Conservation (phyloP, 2,329 filamentous ascomycete species). For the Colletotrichum simmondsii region DNA sequence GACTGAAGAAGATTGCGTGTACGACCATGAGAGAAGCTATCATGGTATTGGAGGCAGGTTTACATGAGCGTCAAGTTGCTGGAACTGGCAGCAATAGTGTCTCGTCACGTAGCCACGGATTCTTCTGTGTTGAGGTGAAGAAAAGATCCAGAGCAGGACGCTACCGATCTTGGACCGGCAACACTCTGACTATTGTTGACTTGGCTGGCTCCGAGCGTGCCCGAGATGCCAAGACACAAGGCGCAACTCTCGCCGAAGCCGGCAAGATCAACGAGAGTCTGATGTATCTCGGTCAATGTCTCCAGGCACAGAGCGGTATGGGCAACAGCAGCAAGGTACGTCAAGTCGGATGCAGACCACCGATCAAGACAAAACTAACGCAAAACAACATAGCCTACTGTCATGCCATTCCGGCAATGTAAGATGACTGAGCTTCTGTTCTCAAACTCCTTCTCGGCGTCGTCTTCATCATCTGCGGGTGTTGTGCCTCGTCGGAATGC, state of each 20-base stretch:
- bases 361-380: neutral
- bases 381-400: constrained; percentile 63
- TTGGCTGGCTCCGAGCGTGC: constrained; percentile 94
- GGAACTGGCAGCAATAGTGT: constrained; percentile 94
- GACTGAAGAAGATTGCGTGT: constrained; percentile 90
- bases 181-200: constrained; percentile 88
- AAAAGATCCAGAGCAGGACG: constrained; percentile 68
- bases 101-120: constrained; percentile 92
- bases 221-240: constrained; percentile 92
- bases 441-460: constrained; percentile 85
- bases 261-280: constrained; percentile 98
- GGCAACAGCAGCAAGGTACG: constrained; percentile 78
- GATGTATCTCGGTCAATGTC: constrained; percentile 97
- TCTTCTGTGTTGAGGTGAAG: constrained; percentile 96
- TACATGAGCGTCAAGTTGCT: constrained; percentile 87
- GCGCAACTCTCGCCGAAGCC: constrained; percentile 91
- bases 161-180: constrained; percentile 76
- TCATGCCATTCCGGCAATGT: constrained; percentile 85
- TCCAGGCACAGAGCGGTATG: constrained; percentile 92
- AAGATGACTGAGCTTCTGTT: constrained; percentile 88
- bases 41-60: constrained; percentile 87
- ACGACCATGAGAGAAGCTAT: constrained; percentile 84
- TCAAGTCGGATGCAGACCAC: neutral
- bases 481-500: constrained; percentile 68
- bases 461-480: constrained; percentile 56